Base-by-base conservation (phyloP, 768 basidiomycete species). In the Amanita phalloides region DNA sequence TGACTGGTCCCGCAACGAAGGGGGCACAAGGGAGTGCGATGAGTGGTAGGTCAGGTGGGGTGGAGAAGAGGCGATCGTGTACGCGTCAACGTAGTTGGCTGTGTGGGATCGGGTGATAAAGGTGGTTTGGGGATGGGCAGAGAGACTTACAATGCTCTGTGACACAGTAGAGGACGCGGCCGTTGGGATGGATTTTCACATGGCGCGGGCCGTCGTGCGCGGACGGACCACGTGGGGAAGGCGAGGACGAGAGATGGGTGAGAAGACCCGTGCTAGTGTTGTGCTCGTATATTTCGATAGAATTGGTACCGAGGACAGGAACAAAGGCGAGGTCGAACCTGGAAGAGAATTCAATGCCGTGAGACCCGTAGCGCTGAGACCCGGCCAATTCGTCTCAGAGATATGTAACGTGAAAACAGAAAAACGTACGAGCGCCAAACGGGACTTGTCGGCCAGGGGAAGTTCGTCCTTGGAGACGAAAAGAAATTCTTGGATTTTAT, bases 171-270 rank as follows among this genome's bases (percentile, higher is more conserved):
- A 79, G 58, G 0, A 77, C 55, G 44, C 66, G 70, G 0, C 76
- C 76, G 54, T 76, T 76, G 0, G 77, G 76, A 54, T 77, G 75
- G 1, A 78, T 57, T 54, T 75, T 76, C 53, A 78, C 63, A 60
- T 79, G 77, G 14, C 77, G 65, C 3, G 78, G 76, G 1, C 76
- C 78, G 49, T 78, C 75, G 25, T 71, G 65, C 0, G 64, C 61
- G 3, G 52, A 55, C 1, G 58, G 44, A 9, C 70, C 64, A 23
- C 72, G 64, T 0, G 75, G 74, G 9, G 75, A 75, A 1, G 58
- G 56, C 11, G 66, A 64, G 3, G 72, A 69, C 8, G 65, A 56
- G 1, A 74, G 51, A 47, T 73, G 71, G 0, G 56, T 63, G 9
- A 79, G 57, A 1, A 54, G 53, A 1, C 73, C 72, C 6, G 66